These are phyloP conservation scores for Conticribra weissflogii DNA, from an alignment of 108 stramenopile species.

Conservation along the genomic window DNA sequence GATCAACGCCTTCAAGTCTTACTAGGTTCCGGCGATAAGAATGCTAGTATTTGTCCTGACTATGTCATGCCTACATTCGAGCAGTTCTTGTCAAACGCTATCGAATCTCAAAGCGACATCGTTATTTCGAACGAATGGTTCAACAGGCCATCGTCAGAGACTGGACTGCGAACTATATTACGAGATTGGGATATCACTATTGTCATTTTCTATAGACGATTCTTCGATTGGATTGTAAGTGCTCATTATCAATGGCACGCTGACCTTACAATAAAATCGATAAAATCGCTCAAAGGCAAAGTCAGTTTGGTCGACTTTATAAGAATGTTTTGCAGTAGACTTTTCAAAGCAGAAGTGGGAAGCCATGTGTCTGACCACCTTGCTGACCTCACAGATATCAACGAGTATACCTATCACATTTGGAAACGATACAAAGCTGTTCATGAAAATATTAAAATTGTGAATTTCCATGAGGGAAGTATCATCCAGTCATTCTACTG, in stretches of 20 bases:
- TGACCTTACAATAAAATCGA: neutral
- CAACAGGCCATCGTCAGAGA: neutral
- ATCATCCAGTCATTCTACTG: neutral
- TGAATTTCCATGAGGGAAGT: neutral
- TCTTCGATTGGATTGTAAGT: neutral
- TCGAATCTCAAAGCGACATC: neutral
- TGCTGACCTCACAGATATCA: neutral
- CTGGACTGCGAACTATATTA: neutral
- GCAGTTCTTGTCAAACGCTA: neutral
- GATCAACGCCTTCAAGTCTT: neutral
- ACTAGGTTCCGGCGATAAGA: neutral
- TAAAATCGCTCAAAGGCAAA: neutral
- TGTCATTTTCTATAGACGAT: neutral
- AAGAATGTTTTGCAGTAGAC: neutral
- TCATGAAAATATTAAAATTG: neutral
- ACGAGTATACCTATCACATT: neutral
- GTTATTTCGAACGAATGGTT: neutral
- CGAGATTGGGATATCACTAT: neutral
- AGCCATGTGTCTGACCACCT: neutral
- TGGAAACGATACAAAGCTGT: neutral
- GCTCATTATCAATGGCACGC: neutral
- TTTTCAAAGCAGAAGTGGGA: neutral
- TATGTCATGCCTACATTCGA: neutral
- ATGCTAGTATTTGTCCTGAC: conserved; percentile 2
- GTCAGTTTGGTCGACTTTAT: neutral